phyloP scores from a whole-genome alignment of 352 stramenopile species.

The Saprolegnia parasitica region DNA sequence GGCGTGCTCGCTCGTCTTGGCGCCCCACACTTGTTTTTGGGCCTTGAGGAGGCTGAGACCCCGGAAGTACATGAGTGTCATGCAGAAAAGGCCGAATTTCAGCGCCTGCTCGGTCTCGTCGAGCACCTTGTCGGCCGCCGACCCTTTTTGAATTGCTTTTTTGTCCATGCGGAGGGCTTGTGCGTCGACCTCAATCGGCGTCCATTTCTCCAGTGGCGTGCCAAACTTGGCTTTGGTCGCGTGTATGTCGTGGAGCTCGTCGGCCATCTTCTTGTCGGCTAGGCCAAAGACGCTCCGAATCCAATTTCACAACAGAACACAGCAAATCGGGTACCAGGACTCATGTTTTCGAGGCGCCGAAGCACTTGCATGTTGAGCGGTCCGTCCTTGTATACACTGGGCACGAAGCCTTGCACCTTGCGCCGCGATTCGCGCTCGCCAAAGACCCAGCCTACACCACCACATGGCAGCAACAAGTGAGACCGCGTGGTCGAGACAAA shows the following conservation, averaged over 20 bases:
- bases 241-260: slow-evolving; percentile 10
- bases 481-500: no score
- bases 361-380: slow-evolving; percentile 67
- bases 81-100: slow-evolving; percentile 94
- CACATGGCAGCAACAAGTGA: background rate
- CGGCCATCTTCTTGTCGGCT: slow-evolving; percentile 23
- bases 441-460: slow-evolving; percentile 82
- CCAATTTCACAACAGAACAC: no score
- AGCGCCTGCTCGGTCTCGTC: slow-evolving; percentile 89
- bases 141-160: slow-evolving; percentile 70
- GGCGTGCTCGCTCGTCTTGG: slow-evolving; percentile 30
- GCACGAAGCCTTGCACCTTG: slow-evolving; percentile 68
- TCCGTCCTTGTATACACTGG: slow-evolving; percentile 78
- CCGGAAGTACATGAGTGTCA: slow-evolving; percentile 96
- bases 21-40: slow-evolving; percentile 70
- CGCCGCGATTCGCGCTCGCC: slow-evolving; percentile 85
- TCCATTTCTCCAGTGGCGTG: slow-evolving; percentile 61
- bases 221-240: slow-evolving; percentile 30
- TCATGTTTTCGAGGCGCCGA: slow-evolving; percentile 40
- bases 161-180: slow-evolving; percentile 43
- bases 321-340: slow-evolving; percentile 5
- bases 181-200: slow-evolving; percentile 63
- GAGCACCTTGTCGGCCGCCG: slow-evolving; percentile 55
- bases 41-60: slow-evolving; percentile 83
- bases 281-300: no score